A percentile compares a stretch with the other conserved stretches of the same genome.
phyloP scores from a whole-genome alignment of 306 rosid species.

The Acacia confusa region DNA sequence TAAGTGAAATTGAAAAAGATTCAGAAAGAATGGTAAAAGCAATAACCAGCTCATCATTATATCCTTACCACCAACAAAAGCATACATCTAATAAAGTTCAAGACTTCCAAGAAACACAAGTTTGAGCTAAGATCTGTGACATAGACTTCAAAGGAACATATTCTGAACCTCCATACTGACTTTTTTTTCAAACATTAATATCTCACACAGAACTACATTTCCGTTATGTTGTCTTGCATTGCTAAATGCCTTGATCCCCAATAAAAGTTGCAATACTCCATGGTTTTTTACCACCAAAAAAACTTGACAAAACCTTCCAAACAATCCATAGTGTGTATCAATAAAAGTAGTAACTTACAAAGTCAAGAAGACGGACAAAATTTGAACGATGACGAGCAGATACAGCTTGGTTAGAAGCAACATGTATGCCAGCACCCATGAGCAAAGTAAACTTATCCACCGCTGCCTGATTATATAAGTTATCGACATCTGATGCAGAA shows the following conservation, averaged over 20 bases:
- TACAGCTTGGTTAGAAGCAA: slow-evolving; percentile 53
- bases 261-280: not conserved
- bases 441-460: slow-evolving; percentile 50
- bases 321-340: slow-evolving; percentile 2
- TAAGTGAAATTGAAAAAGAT: too few relatives aligned
- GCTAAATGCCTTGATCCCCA: slow-evolving; percentile 1
- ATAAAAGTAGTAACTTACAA: slow-evolving; percentile 51
- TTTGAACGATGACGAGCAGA: slow-evolving; percentile 51
- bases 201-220: slow-evolving; percentile 1
- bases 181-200: not conserved
- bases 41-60: slow-evolving; percentile 8
- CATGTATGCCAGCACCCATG: slow-evolving; percentile 46
- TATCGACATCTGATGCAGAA: slow-evolving; percentile 81
- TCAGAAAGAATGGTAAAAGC: slow-evolving; percentile 18
- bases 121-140: slow-evolving; percentile 6
- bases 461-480: slow-evolving; percentile 58
- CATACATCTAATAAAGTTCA: slow-evolving; percentile 5
- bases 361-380: slow-evolving; percentile 66
- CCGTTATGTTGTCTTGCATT: not conserved
- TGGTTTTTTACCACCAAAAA: slow-evolving; percentile 15
- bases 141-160: not conserved
- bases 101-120: slow-evolving; percentile 17
- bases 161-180: slow-evolving; percentile 3
- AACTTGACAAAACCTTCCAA: slow-evolving; percentile 23
- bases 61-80: not conserved